Conservation (phyloP, 129 eudicot species). For the Deinandra increscens region DNA sequence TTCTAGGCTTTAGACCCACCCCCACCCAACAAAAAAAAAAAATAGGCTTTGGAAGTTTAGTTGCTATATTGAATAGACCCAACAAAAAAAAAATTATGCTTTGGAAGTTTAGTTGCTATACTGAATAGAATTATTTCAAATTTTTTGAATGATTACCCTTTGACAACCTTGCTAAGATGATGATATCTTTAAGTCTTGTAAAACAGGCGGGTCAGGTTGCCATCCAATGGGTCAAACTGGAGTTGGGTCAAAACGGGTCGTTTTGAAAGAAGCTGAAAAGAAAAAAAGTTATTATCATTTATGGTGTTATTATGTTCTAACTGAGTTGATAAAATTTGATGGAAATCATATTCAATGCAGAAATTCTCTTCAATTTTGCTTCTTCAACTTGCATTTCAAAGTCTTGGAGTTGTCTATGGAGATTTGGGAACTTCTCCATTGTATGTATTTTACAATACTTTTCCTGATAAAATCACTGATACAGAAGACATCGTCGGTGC, state of each 20-base stretch:
- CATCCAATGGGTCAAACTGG: background rate
- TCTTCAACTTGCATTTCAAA: constrained; percentile 78
- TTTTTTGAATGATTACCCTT: background rate
- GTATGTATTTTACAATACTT: constrained; percentile 90
- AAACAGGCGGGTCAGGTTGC: background rate
- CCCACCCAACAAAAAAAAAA: no score
- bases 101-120: constrained; percentile 4
- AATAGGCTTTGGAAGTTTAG: background rate
- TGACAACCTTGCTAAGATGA: background rate
- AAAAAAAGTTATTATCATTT: background rate
- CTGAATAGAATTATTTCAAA: background rate
- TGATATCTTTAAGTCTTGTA: background rate
- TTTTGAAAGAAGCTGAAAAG: background rate
- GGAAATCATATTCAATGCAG: constrained; percentile 40
- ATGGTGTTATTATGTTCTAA: constrained; percentile 3
- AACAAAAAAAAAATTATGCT: background rate
- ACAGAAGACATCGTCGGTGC: constrained; percentile 89
- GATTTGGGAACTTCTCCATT: constrained; percentile 98
- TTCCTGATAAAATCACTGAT: constrained; percentile 63
- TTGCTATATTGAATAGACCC: background rate
- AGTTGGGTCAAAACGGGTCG: background rate
- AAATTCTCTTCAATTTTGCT: constrained; percentile 73
- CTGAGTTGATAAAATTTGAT: background rate
- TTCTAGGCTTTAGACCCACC: background rate
- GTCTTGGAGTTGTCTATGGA: constrained; percentile 97